Percentiles rank a stretch among this genome's conserved stretches.
These are phyloP conservation scores for Chamaenerion angustifolium DNA, from an alignment of 345 rosid species.

Conservation along the genomic window DNA sequence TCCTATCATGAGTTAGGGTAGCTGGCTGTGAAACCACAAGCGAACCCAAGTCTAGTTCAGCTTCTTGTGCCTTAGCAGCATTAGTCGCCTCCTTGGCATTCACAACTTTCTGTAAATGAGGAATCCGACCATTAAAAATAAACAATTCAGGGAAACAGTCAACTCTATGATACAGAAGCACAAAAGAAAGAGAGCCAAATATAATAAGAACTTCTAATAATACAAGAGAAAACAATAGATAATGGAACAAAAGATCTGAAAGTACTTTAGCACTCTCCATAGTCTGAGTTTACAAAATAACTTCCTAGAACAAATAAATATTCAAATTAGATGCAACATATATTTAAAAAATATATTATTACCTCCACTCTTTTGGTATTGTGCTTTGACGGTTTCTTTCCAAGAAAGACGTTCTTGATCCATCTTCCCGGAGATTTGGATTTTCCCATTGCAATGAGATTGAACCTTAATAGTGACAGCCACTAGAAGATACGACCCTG, in stretches of 20 bases:
- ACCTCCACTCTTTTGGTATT: constrained; percentile 62
- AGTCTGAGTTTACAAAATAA: no score
- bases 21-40: constrained; percentile 24
- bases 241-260: no score
- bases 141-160: no score
- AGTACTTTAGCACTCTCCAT: no score
- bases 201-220: no score
- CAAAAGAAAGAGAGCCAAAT: no score
- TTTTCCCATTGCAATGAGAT: constrained; percentile 35
- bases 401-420: constrained; percentile 70
- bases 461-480: constrained; percentile 8
- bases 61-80: constrained; percentile 42
- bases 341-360: background rate
- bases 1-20: constrained; percentile 14
- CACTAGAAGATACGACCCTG: constrained; percentile 14
- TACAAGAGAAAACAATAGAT: no score
- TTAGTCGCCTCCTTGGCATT: constrained; percentile 38
- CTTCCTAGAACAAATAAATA: no score
- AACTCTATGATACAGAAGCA: no score
- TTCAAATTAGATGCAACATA: no score
- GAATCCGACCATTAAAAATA: no score
- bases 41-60: constrained; percentile 29
- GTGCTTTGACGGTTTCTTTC: constrained; percentile 70
- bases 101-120: constrained; percentile 27
- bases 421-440: constrained; percentile 59